Percentiles rank a stretch among this genome's conserved stretches.
phyloP scores from a whole-genome alignment of 441 rosid genomes.

The Pelargonium australe region DNA sequence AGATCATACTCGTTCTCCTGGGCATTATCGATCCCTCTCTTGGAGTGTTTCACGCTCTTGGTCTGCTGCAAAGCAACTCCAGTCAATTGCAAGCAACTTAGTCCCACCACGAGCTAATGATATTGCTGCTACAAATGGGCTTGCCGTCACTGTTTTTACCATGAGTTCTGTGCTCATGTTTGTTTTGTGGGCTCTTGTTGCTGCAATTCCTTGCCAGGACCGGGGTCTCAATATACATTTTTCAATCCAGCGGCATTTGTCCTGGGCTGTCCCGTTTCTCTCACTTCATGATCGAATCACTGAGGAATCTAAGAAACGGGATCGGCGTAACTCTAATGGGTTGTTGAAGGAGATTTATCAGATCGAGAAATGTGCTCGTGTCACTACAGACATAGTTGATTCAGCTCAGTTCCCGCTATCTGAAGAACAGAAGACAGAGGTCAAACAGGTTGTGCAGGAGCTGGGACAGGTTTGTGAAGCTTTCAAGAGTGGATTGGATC shows the following conservation, averaged over 20 bases:
- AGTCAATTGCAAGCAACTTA: slow-evolving; percentile 29
- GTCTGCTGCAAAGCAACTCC: slow-evolving; percentile 44
- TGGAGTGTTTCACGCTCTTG: slow-evolving; percentile 43
- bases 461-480: slow-evolving; percentile 26
- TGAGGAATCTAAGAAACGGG: slow-evolving; percentile 39
- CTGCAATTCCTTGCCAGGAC: slow-evolving; percentile 44
- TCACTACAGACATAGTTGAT: slow-evolving; percentile 32
- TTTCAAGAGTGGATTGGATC: slow-evolving; percentile 32
- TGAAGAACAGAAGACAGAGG: slow-evolving; percentile 27
- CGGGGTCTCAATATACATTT: slow-evolving; percentile 31
- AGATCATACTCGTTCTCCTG: slow-evolving; percentile 19
- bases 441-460: slow-evolving; percentile 25
- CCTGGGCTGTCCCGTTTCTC: slow-evolving; percentile 27
- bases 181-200: slow-evolving; percentile 39
- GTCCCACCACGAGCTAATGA: slow-evolving; percentile 31
- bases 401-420: slow-evolving; percentile 28
- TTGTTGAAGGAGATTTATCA: slow-evolving; percentile 35
- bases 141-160: slow-evolving; percentile 31
- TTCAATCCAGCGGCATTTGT: slow-evolving; percentile 29
- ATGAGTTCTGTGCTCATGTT: slow-evolving; percentile 33
- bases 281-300: slow-evolving; percentile 33
- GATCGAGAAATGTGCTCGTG: slow-evolving; percentile 27
- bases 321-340: slow-evolving; percentile 26
- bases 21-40: slow-evolving; percentile 38
- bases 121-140: slow-evolving; percentile 33